phyloP scores from a whole-genome alignment of 192 early-diverging fungal species.

The Polychytrium aggregatum region DNA sequence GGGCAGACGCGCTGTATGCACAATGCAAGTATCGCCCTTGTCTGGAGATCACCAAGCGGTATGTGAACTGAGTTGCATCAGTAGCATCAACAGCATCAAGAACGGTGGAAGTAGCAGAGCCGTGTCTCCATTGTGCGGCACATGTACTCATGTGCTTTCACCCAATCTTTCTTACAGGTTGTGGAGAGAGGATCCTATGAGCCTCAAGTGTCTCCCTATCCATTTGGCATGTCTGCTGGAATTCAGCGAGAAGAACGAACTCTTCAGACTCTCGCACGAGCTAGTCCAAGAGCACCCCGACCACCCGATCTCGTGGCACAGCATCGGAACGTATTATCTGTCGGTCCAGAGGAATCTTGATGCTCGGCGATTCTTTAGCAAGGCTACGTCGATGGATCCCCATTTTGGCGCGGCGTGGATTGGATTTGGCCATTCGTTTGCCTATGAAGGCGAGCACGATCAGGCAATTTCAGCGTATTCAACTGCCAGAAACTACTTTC shows the following conservation, averaged over 20 bases:
- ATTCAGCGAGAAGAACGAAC: constrained; percentile 44
- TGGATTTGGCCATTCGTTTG: constrained; percentile 69
- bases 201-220: constrained; percentile 43
- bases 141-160: neutral
- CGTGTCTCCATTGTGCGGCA: neutral
- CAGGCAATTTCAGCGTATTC: constrained; percentile 65
- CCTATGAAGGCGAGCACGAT: constrained; percentile 62
- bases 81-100: constrained; percentile 32
- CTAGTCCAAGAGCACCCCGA: constrained; percentile 54
- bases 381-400: constrained; percentile 48
- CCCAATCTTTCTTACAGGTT: constrained; percentile 35
- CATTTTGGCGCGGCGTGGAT: constrained; percentile 64
- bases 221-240: constrained; percentile 61
- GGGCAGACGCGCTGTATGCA: constrained; percentile 8
- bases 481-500: constrained; percentile 46
- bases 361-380: constrained; percentile 56
- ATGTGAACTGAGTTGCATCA: constrained; percentile 29
- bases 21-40: constrained; percentile 9
- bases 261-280: constrained; percentile 64
- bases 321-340: constrained; percentile 68
- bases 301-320: constrained; percentile 55
- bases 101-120: constrained; percentile 32
- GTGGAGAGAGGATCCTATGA: constrained; percentile 41
- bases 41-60: constrained; percentile 46
- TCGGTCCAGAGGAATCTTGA: constrained; percentile 44